Evolutionary conservation across 2,329 filamentous ascomycete genomes (phyloP), one percentile per base, ranked within the genome.

Genomic region (Gremmenia infestans): DNA sequence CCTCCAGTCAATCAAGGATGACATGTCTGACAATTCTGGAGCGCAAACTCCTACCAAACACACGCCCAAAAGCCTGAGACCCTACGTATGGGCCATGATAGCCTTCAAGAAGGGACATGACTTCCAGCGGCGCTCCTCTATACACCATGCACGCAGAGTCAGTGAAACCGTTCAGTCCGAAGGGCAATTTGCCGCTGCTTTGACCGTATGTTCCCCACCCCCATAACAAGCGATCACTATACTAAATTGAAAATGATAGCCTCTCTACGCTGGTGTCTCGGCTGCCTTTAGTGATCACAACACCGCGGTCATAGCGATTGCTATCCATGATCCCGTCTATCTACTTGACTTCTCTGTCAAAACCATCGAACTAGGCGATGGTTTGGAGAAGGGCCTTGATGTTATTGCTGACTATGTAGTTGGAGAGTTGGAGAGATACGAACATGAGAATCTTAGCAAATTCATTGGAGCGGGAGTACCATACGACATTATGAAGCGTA

Each of bases 401-500:
- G 70, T 73, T 53, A 77, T 88, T 36, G 79, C 80, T 17, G 78
- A 87, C 53, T 81, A 82, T 60, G 74, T 91, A 46, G 72, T 89
- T 58, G 60, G 67, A 0, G 75, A 80, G 48, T 72, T 89, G 32
- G 70, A 78, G 36, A 67, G 72, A 22, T 92, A 90, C 63, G 81
- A 85, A 61, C 74, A 81, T 43, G 75, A 81, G 12, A 86, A 91
- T 68, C 74, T 84, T 55, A 82, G 83, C 73, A 94, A 93, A 71
- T 87, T 91, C 63, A 77, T 91, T 19, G 89, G 89, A 7, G 81
- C 83, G 19, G 88, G 88, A n/a, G 74, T 93, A 52, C 85, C 87
- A 1, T 72, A 76, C 9, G 76, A 78, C 4, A 72, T 89, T 52
- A 76, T 81, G 46, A 72, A 80, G 9, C 74, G 82, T 65, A 87